A percentile compares a stretch with the other conserved stretches of the same genome.
Evolutionary conservation across 192 early-diverging fungal species (phyloP).

Genomic region (Funneliformis geosporum): DNA sequence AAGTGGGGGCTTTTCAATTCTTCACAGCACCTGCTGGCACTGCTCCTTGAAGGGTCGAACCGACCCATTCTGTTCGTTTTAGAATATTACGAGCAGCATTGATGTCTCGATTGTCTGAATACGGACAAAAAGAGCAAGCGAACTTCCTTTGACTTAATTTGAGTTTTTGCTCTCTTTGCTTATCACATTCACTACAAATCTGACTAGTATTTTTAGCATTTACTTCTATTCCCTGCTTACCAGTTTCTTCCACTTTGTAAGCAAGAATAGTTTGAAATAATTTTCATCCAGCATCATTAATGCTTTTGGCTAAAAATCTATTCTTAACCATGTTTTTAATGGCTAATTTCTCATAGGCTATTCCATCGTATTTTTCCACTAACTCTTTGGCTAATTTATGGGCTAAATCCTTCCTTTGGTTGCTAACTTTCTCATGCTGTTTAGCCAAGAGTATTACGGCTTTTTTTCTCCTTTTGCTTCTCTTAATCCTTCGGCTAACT

Average conservation of each 20-base stretch:
- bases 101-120: slow-evolving; percentile 1
- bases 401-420: slow-evolving; percentile 18
- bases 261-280: background rate
- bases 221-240: background rate
- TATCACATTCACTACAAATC: slow-evolving; percentile 5
- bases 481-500: background rate
- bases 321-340: slow-evolving; percentile 9
- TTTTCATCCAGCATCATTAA: slow-evolving; percentile 14
- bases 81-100: slow-evolving; percentile 16
- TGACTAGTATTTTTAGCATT: background rate
- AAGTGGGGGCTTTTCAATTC: slow-evolving; percentile 7
- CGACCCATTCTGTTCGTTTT: background rate
- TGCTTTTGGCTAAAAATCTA: slow-evolving; percentile 7
- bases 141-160: background rate
- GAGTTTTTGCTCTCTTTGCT: background rate
- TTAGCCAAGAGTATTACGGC: background rate
- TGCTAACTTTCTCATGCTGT: slow-evolving; percentile 3
- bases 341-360: slow-evolving; percentile 3
- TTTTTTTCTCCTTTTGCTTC: background rate
- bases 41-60: background rate
- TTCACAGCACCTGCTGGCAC: background rate
- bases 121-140: background rate
- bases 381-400: slow-evolving; percentile 4
- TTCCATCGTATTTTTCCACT: background rate
- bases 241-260: slow-evolving; percentile 15